Conservation (phyloP, 2,329 filamentous ascomycete species). For the Neonectria ditissima region DNA sequence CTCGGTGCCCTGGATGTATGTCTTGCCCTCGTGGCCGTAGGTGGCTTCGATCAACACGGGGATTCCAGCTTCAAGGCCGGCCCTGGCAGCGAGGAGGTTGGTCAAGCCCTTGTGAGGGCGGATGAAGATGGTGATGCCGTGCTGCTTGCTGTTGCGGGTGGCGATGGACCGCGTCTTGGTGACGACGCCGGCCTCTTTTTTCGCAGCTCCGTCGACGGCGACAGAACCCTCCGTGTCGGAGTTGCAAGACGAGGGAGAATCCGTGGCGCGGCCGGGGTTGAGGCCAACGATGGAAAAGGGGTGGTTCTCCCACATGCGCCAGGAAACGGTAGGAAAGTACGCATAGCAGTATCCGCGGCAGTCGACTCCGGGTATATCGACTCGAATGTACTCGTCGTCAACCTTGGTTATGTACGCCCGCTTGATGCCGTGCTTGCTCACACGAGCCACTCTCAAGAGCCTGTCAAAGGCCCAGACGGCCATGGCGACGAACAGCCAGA, state of each 20-base stretch:
- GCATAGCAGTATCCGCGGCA: conserved; percentile 46
- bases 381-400: conserved; percentile 46
- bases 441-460: conserved; percentile 38
- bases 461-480: conserved; percentile 48
- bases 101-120: conserved; percentile 43
- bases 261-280: conserved; percentile 24
- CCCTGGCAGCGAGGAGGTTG: conserved; percentile 32
- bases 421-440: conserved; percentile 42
- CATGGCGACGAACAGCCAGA: conserved; percentile 46
- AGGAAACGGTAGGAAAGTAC: conserved; percentile 48
- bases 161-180: conserved; percentile 9
- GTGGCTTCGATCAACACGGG: conserved; percentile 46
- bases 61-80: conserved; percentile 30
- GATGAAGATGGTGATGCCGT: conserved; percentile 47
- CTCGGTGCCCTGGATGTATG: conserved; percentile 33
- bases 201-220: conserved; percentile 10
- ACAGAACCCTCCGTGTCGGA: conserved; percentile 26
- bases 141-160: not conserved
- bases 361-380: conserved; percentile 45
- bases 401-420: conserved; percentile 44
- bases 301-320: conserved; percentile 50
- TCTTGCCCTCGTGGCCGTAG: conserved; percentile 44
- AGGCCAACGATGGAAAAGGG: conserved; percentile 47
- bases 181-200: conserved; percentile 32
- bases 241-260: not conserved